Conservation (phyloP, 192 early-diverging fungal species). For the Umbelopsis sp. region DNA sequence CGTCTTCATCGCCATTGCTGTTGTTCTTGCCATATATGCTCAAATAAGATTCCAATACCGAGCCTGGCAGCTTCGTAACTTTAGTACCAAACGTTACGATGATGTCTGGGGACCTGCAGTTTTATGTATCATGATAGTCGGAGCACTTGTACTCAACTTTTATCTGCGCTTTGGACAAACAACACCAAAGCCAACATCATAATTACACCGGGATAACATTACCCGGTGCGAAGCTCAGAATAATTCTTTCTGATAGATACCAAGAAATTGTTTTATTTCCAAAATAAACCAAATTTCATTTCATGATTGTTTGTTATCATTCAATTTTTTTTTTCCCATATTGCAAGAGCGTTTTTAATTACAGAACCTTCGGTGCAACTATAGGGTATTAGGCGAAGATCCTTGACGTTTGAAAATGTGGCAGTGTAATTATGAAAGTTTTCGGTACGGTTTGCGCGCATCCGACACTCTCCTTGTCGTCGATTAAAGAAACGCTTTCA, state of each 20-base stretch:
- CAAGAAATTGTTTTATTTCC: not conserved
- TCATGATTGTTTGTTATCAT: too few relatives aligned
- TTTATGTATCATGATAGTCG: conserved; percentile 67
- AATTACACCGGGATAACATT: too few relatives aligned
- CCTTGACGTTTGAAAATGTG: too few relatives aligned
- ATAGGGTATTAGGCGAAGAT: too few relatives aligned
- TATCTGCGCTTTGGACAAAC: conserved; percentile 27
- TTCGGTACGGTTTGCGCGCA: too few relatives aligned
- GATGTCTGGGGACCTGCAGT: conserved; percentile 75
- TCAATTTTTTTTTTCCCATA: too few relatives aligned
- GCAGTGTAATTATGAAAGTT: too few relatives aligned
- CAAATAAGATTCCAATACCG: conserved; percentile 79
- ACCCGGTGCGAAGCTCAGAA: not conserved
- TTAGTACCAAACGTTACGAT: conserved; percentile 58
- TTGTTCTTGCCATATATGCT: conserved; percentile 76
- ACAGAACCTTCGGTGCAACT: too few relatives aligned
- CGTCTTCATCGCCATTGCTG: conserved; percentile 70
- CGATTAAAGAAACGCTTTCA: too few relatives aligned
- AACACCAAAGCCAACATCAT: not conserved
- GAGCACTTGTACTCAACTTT: conserved; percentile 71
- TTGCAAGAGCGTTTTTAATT: too few relatives aligned
- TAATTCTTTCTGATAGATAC: not conserved
- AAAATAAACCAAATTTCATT: not conserved
- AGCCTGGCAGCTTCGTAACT: conserved; percentile 63
- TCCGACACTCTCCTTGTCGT: too few relatives aligned